Evolutionary conservation across 306 rosid genomes (phyloP).

Genomic region (Adenanthera pavonina): DNA sequence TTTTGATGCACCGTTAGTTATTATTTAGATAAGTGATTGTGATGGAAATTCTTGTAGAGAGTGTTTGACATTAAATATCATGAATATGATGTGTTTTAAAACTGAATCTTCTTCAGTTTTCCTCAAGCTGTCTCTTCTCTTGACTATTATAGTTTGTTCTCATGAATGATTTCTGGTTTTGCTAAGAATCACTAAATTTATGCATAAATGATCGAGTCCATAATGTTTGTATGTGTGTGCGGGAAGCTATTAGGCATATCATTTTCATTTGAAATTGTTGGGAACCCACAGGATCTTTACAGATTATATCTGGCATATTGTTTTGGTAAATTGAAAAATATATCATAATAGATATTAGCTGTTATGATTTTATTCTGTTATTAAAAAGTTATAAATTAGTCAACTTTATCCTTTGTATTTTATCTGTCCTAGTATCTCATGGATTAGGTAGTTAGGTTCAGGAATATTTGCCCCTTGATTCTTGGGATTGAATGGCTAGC

Average conservation of each 20-base stretch:
- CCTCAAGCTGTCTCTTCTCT: slow-evolving; percentile 2
- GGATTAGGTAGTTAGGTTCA: too few species aligned
- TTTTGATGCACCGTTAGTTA: slow-evolving; percentile 22
- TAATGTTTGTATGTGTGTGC: neutral
- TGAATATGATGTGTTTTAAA: slow-evolving; percentile 23
- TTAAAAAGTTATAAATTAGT: too few species aligned
- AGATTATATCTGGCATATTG: too few species aligned
- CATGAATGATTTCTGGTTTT: slow-evolving; percentile 12
- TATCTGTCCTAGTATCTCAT: too few species aligned
- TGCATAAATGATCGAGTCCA: neutral
- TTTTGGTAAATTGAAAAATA: too few species aligned
- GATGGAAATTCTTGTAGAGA: slow-evolving; percentile 25
- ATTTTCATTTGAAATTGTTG: neutral
- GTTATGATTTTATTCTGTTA: too few species aligned
- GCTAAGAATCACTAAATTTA: neutral
- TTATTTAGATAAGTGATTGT: neutral
- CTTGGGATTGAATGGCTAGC: too few species aligned
- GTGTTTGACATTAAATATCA: slow-evolving; percentile 8
- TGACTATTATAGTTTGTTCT: slow-evolving; percentile 15
- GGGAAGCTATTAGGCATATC: neutral
- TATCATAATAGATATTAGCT: too few species aligned
- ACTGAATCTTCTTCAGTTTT: slow-evolving; percentile 1
- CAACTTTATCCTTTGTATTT: too few species aligned
- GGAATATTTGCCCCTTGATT: too few species aligned
- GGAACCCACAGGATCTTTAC: too few species aligned